phyloP scores from a whole-genome alignment of 176 grass and related monocot species.

The Triticum dicoccoides region DNA sequence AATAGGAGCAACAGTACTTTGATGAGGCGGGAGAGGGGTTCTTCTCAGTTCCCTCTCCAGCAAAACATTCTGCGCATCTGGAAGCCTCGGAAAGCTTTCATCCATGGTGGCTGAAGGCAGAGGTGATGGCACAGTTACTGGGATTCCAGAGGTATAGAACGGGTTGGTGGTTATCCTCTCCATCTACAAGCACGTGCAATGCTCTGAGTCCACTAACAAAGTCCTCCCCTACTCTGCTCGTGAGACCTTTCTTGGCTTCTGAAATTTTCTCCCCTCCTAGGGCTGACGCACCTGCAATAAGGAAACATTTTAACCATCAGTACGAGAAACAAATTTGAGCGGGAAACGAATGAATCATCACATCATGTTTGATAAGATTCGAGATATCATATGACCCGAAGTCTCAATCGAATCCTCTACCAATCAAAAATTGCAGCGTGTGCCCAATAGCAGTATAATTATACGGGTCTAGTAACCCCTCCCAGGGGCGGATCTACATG shows the following conservation, averaged over 20 bases:
- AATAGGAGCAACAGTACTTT: conserved; percentile 15
- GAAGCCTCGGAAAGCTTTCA: conserved; percentile 44
- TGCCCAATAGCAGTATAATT: not conserved
- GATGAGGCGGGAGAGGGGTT: conserved; percentile 18
- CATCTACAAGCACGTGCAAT: conserved; percentile 27
- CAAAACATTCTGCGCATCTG: conserved; percentile 33
- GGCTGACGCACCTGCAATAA: conserved; percentile 24
- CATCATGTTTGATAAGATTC: not conserved
- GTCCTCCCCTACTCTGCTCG: not conserved
- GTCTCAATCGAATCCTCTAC: not conserved
- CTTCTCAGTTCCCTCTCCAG: conserved; percentile 46
- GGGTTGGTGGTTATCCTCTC: conserved; percentile 46
- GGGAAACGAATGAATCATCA: not conserved
- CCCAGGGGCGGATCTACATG: not conserved
- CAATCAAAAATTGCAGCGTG: not conserved
- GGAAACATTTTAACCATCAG: not conserved
- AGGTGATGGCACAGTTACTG: conserved; percentile 45
- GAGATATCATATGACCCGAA: not conserved
- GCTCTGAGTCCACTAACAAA: not conserved
- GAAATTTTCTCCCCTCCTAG: conserved; percentile 8
- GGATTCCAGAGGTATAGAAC: conserved; percentile 35
- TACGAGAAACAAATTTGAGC: not conserved
- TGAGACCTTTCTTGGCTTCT: not conserved
- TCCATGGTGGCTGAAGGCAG: conserved; percentile 42
- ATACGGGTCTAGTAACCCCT: not conserved